Evolutionary conservation across 352 stramenopile genomes (phyloP).

Genomic region (Phytophthora ramorum): DNA sequence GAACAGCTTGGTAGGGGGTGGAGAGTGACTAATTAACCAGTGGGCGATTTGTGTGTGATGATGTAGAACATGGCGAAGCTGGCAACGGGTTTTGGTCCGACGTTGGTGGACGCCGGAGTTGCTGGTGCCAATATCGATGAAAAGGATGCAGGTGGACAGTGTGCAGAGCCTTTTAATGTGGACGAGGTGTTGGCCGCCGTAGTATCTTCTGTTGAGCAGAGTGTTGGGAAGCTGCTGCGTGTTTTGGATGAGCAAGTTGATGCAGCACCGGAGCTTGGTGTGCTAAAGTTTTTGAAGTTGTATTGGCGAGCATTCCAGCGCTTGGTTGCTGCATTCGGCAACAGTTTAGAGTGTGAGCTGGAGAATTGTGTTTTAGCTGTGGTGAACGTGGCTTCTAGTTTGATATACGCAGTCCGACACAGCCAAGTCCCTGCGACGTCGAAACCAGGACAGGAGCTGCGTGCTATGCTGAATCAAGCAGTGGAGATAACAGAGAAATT

Average conservation of each 20-base stretch:
- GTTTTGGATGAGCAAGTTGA: constrained; percentile 6
- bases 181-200: constrained; percentile 41
- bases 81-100: constrained; percentile 32
- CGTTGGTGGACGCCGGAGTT: constrained; percentile 8
- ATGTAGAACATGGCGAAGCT: constrained; percentile 57
- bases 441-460: constrained; percentile 38
- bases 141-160: background rate
- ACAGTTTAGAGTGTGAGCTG: constrained; percentile 40
- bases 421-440: constrained; percentile 5
- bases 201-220: constrained; percentile 42
- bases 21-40: background rate
- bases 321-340: constrained; percentile 42
- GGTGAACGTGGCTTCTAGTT: constrained; percentile 49
- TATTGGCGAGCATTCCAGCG: constrained; percentile 71
- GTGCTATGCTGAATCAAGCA: constrained; percentile 39
- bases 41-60: constrained; percentile 1
- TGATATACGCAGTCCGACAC: constrained; percentile 31
- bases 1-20: background rate
- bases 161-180: constrained; percentile 25
- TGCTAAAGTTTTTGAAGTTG: constrained; percentile 57
- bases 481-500: constrained; percentile 46
- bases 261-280: constrained; percentile 2
- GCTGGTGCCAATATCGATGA: background rate
- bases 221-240: constrained; percentile 22
- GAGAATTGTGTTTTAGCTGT: constrained; percentile 48